Conservation (phyloP, 2,329 filamentous ascomycete genomes). For the Ceratocystis lukuohia region DNA sequence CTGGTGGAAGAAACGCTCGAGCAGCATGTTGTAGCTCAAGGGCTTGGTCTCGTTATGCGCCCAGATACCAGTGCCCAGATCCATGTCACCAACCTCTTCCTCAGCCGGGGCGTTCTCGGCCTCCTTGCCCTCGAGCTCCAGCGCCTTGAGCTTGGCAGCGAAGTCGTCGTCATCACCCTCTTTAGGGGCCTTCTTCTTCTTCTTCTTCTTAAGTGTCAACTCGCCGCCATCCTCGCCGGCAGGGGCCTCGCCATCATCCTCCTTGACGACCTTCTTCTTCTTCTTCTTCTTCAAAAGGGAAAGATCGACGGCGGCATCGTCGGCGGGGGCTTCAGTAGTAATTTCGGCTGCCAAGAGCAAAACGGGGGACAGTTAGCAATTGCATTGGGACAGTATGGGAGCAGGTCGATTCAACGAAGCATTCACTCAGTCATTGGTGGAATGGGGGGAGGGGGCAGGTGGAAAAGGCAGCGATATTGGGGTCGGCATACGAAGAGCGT, state of each 20-base stretch:
- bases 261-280: conserved; percentile 45
- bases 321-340: conserved; percentile 39
- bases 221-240: conserved; percentile 39
- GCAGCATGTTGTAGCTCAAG: conserved; percentile 74
- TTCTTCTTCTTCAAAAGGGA: conserved; percentile 65
- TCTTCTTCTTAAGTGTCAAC: conserved; percentile 74
- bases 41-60: conserved; percentile 61
- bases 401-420: background rate
- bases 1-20: conserved; percentile 86
- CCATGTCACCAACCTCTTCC: conserved; percentile 61
- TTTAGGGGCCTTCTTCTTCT: conserved; percentile 40
- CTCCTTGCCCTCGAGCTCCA: conserved; percentile 49
- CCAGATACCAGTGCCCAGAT: conserved; percentile 84
- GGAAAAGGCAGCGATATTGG: background rate
- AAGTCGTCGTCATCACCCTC: conserved; percentile 48
- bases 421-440: background rate
- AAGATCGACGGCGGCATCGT: conserved; percentile 41
- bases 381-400: background rate
- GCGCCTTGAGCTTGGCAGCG: conserved; percentile 47
- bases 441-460: background rate
- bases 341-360: conserved; percentile 24
- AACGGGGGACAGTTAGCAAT: conserved; percentile 6
- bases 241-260: conserved; percentile 35
- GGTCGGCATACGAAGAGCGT: conserved; percentile 55
- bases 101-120: conserved; percentile 42